Conservation (phyloP, 768 basidiomycete species). For the Flagelloscypha sp. region DNA sequence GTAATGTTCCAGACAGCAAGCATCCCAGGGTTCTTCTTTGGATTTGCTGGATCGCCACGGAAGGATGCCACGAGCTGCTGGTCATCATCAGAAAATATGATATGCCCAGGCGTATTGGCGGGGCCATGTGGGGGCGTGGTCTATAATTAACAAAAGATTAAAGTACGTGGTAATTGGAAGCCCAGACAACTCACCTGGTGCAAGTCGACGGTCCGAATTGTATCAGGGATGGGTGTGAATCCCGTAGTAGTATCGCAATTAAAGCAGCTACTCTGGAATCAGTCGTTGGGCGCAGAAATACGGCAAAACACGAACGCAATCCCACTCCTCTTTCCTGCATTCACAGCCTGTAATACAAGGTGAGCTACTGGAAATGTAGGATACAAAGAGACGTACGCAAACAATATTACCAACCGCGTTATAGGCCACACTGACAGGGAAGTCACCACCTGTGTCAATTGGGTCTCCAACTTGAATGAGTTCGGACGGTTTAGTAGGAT, state of each 20-base stretch:
- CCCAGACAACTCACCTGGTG: conserved; percentile 49
- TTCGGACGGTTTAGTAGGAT: conserved; percentile 21
- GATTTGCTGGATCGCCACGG: conserved; percentile 42
- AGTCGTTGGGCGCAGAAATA: too few species aligned
- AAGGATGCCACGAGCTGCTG: conserved; percentile 37
- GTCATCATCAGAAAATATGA: conserved; percentile 39
- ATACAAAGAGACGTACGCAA: too few species aligned
- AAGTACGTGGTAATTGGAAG: too few species aligned
- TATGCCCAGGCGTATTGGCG: conserved; percentile 34
- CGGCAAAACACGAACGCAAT: too few species aligned
- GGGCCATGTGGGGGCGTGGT: conserved; percentile 35
- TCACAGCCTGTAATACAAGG: too few species aligned
- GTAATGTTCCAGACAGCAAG: conserved; percentile 43
- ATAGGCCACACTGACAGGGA: conserved; percentile 28
- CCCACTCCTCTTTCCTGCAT: too few species aligned
- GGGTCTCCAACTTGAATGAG: conserved; percentile 25
- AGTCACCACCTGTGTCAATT: conserved; percentile 27
- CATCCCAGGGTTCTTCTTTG: conserved; percentile 41
- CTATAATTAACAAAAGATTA: conserved; percentile 10
- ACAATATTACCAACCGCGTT: conserved; percentile 21
- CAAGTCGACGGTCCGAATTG: conserved; percentile 32
- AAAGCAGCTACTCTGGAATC: too few species aligned
- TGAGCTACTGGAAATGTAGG: too few species aligned
- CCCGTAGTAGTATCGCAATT: conserved; percentile 32
- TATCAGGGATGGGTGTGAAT: conserved; percentile 29